Conservation (phyloP, 345 rosid genomes). For the Hibiscus tridactylites region DNA sequence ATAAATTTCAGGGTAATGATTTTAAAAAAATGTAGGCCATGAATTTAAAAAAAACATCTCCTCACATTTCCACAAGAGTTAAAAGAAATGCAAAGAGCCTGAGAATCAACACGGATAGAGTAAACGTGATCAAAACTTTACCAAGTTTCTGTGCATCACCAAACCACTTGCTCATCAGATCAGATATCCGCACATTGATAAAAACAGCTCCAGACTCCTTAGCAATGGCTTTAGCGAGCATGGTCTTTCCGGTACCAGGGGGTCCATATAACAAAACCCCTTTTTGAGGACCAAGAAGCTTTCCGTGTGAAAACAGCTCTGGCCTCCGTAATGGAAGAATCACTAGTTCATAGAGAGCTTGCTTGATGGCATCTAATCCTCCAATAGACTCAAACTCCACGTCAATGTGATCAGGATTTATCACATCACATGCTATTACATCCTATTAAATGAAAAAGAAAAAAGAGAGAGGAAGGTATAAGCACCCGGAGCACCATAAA, state of each 20-base stretch:
- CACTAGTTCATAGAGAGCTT: conserved; percentile 78
- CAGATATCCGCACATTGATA: conserved; percentile 78
- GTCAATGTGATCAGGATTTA: conserved; percentile 87
- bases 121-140: conserved; percentile 25
- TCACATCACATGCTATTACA: conserved; percentile 93
- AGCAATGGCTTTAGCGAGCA: conserved; percentile 98
- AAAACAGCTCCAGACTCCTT: conserved; percentile 97
- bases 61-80: not conserved
- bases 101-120: not conserved
- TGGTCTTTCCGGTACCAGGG: conserved; percentile 99
- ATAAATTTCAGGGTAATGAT: not conserved
- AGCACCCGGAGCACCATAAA: not conserved
- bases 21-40: not conserved
- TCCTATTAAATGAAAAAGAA: conserved; percentile 38
- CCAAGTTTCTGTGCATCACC: conserved; percentile 99
- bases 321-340: conserved; percentile 87
- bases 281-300: conserved; percentile 94
- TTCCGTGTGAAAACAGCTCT: conserved; percentile 79
- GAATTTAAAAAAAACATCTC: not conserved
- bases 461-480: not conserved
- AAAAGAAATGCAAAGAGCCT: not conserved
- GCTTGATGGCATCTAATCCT: conserved; percentile 72
- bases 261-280: conserved; percentile 93
- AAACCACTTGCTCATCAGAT: conserved; percentile 98
- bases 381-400: conserved; percentile 92